Conservation (phyloP, 441 rosid genomes). For the Gossypium aridum region DNA sequence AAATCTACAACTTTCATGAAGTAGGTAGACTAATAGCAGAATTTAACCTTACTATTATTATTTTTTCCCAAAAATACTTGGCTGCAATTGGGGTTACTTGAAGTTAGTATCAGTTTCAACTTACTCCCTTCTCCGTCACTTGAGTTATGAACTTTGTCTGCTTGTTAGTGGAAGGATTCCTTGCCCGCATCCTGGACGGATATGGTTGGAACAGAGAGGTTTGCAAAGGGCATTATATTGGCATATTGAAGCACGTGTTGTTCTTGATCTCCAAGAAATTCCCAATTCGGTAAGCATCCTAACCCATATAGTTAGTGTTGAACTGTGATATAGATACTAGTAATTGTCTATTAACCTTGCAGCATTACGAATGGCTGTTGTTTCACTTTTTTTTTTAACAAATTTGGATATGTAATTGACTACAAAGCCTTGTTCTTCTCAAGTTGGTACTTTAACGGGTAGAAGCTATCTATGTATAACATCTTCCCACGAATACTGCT, state of each 20-base stretch:
- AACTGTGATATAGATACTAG: not conserved
- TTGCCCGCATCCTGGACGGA: constrained; percentile 91
- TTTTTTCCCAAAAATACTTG: too few species aligned
- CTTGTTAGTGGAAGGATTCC: constrained; percentile 71
- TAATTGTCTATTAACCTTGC: not conserved
- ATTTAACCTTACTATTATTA: too few species aligned
- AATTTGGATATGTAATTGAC: not conserved
- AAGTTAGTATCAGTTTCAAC: not conserved
- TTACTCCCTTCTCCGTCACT: not conserved
- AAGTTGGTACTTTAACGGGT: not conserved
- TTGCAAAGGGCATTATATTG: constrained; percentile 88
- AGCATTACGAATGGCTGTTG: not conserved
- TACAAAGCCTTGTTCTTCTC: not conserved
- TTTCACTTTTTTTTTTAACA: not conserved
- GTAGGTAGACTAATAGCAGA: too few species aligned
- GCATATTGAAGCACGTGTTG: constrained; percentile 99
- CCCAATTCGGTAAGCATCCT: constrained; percentile 48
- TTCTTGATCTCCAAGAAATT: constrained; percentile 81
- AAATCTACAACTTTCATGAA: too few species aligned
- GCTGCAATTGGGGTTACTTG: not conserved
- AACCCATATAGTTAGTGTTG: not conserved
- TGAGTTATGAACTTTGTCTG: constrained; percentile 1
- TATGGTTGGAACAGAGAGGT: constrained; percentile 98
- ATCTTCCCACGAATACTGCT: not conserved
- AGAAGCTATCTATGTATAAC: not conserved